Evolutionary conservation across 2,329 filamentous ascomycete species (phyloP).

Genomic region (Fusarium sp.): DNA sequence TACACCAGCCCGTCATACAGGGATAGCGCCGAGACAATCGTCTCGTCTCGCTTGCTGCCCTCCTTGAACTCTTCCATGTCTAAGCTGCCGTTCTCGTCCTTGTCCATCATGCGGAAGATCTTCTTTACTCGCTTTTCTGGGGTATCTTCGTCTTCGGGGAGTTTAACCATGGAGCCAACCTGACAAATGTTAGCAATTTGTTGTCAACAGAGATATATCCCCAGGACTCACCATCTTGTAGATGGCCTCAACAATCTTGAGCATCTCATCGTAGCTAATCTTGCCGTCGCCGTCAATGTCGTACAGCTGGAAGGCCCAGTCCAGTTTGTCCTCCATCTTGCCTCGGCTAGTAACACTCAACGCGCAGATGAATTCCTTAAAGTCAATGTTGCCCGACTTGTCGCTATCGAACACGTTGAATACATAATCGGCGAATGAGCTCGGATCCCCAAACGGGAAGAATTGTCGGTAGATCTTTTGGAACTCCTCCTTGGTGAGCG

Average conservation of each 20-base stretch:
- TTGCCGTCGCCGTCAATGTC: slow-evolving; percentile 99
- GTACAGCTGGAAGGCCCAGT: slow-evolving; percentile 99
- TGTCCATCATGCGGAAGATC: slow-evolving; percentile 99
- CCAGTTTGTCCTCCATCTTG: slow-evolving; percentile 99
- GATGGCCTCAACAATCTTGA: slow-evolving; percentile 97
- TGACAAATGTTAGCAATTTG: slow-evolving; percentile 49
- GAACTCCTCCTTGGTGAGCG: slow-evolving; percentile 97
- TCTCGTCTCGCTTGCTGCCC: slow-evolving; percentile 97
- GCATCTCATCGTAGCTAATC: slow-evolving; percentile 99
- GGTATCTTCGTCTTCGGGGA: slow-evolving; percentile 98
- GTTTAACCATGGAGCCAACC: slow-evolving; percentile 99
- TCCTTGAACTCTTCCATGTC: slow-evolving; percentile 99
- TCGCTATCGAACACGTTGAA: slow-evolving; percentile 99
- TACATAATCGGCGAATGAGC: slow-evolving; percentile 97
- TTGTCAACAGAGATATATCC: not conserved
- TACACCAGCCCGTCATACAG: slow-evolving; percentile 95
- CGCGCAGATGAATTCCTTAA: slow-evolving; percentile 99
- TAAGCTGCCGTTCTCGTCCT: slow-evolving; percentile 96
- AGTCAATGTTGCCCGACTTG: slow-evolving; percentile 97
- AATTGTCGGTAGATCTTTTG: slow-evolving; percentile 99
- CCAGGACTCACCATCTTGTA: slow-evolving; percentile 87
- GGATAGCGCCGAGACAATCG: slow-evolving; percentile 95
- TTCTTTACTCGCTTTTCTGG: slow-evolving; percentile 97
- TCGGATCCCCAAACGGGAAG: slow-evolving; percentile 98
- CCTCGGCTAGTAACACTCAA: slow-evolving; percentile 95